Conservation (phyloP, 306 rosid genomes). For the Lathyrus aphaca region DNA sequence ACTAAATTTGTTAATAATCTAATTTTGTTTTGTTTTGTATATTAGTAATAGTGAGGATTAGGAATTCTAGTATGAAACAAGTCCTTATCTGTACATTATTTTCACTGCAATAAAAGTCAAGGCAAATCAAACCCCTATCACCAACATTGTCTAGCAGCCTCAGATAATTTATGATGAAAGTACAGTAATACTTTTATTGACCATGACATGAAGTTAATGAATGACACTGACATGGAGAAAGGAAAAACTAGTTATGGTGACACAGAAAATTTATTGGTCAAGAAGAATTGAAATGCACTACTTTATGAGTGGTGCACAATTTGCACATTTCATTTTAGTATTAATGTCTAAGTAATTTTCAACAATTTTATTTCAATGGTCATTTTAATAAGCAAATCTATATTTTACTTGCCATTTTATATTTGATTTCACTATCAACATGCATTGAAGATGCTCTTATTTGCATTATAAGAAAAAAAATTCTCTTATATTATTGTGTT, state of each 20-base stretch:
- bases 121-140: conserved; percentile 15
- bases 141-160: conserved; percentile 1
- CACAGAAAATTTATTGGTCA: not conserved
- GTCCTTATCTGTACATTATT: not conserved
- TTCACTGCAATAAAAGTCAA: not conserved
- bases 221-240: not conserved
- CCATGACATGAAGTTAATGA: not conserved
- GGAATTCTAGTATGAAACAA: not conserved
- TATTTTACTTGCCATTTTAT: no score
- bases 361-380: no score
- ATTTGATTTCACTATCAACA: no score
- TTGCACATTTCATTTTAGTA: no score
- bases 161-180: not conserved
- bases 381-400: no score
- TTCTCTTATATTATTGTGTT: no score
- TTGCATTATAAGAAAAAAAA: no score
- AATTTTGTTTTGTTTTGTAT: no score
- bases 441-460: no score
- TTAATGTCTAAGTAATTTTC: no score
- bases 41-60: no score
- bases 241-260: not conserved
- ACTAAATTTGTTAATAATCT: no score
- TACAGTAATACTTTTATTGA: conserved; percentile 6
- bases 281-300: not conserved
- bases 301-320: not conserved